phyloP scores from a whole-genome alignment of 2,329 filamentous ascomycete species.

The Colletotrichum liriopes region DNA sequence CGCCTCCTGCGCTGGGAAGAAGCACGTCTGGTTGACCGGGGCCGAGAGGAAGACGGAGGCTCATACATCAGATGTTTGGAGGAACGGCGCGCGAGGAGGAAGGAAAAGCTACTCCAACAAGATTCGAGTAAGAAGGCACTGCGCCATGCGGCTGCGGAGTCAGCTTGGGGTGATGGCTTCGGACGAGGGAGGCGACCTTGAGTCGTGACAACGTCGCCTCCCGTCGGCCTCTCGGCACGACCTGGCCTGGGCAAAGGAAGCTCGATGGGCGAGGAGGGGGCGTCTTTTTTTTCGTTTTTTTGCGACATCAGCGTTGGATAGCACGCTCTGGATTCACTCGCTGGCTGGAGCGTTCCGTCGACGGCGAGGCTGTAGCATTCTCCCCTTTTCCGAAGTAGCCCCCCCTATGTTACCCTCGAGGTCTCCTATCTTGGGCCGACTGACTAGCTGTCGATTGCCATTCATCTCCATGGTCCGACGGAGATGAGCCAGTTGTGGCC shows the following conservation, averaged over 20 bases:
- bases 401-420: neutral
- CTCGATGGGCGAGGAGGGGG: neutral
- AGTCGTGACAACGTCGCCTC: conserved; percentile 10
- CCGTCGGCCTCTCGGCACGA: neutral
- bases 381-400: neutral
- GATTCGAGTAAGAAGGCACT: conserved; percentile 10
- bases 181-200: conserved; percentile 13
- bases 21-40: neutral
- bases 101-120: neutral
- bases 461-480: neutral
- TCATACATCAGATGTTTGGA: conserved; percentile 39
- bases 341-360: no score
- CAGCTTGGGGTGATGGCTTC: conserved; percentile 9
- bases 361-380: no score
- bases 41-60: neutral
- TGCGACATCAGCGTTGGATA: neutral
- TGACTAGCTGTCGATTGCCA: neutral
- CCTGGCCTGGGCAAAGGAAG: neutral
- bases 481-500: neutral
- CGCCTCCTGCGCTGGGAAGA: neutral
- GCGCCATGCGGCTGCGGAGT: conserved; percentile 20
- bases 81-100: neutral
- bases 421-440: neutral
- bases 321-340: neutral
- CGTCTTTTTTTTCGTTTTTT: accelerated